Conservation (phyloP, 805 yeast species). For the Wickerhamiella azyma region DNA sequence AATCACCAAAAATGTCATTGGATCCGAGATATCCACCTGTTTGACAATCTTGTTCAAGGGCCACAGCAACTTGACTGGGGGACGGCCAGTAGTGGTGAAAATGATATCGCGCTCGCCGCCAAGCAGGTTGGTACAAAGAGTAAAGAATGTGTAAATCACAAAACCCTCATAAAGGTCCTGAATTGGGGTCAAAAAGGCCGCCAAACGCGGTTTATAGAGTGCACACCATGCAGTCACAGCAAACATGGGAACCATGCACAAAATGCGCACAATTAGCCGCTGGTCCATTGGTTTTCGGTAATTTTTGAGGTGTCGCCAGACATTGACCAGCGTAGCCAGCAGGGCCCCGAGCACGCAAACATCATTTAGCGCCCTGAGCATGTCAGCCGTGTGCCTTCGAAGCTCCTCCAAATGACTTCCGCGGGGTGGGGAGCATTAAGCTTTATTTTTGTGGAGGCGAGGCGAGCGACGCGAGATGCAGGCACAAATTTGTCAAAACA, state of each 20-base stretch:
- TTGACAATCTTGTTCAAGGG: constrained; percentile 32
- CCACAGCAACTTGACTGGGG: constrained; percentile 52
- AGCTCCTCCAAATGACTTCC: too few species aligned
- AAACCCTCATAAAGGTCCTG: constrained; percentile 92
- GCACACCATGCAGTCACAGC: constrained; percentile 55
- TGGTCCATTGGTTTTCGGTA: constrained; percentile 86
- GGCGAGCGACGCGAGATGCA: too few species aligned
- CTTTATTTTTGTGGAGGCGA: too few species aligned
- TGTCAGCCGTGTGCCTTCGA: too few species aligned
- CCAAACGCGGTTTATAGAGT: constrained; percentile 27
- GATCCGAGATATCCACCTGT: constrained; percentile 73
- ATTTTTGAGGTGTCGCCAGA: constrained; percentile 44
- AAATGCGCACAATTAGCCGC: constrained; percentile 68
- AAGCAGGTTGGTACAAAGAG: constrained; percentile 62
- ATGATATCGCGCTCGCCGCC: constrained; percentile 90
- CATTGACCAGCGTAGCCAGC: constrained; percentile 33
- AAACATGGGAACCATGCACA: constrained; percentile 68
- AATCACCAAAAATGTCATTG: constrained; percentile 56
- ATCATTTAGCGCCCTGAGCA: constrained; percentile 12
- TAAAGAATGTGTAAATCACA: constrained; percentile 85
- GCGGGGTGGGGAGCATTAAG: too few species aligned
- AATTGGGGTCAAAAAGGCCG: constrained; percentile 26
- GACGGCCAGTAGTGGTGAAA: constrained; percentile 51
- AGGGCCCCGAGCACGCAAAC: constrained; percentile 24
- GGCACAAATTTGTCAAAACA: too few species aligned